Evolutionary conservation across 2,329 filamentous ascomycete species (phyloP).

Genomic region (Trichoderma lentiforme): DNA sequence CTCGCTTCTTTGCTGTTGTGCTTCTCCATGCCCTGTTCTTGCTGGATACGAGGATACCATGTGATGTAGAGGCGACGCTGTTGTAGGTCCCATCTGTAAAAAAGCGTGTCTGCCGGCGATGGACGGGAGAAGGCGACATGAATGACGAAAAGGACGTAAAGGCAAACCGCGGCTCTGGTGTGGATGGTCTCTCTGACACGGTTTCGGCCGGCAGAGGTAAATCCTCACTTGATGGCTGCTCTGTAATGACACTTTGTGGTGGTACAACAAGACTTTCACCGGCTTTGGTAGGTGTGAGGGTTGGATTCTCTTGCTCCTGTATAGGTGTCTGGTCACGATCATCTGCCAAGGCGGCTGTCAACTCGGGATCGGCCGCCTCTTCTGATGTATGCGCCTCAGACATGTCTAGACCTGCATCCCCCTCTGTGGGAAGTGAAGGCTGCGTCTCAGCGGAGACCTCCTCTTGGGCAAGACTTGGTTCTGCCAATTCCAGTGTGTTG

Average conservation of each 20-base stretch:
- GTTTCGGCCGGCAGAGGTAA: not conserved
- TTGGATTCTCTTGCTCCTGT: not conserved
- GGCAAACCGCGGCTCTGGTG: conserved; percentile 46
- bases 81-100: conserved; percentile 5
- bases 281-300: not conserved
- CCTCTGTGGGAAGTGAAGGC: not conserved
- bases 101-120: conserved; percentile 20
- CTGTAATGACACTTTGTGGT: not conserved
- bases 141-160: conserved; percentile 53
- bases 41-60: conserved; percentile 35
- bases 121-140: conserved; percentile 47
- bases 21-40: conserved; percentile 34
- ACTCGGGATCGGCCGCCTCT: not conserved
- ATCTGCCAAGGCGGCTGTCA: not conserved
- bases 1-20: conserved; percentile 29
- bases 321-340: not conserved
- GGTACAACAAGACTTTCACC: not conserved
- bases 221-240: not conserved
- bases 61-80: conserved; percentile 30
- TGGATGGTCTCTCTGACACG: conserved; percentile 29
- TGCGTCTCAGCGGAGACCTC: not conserved
- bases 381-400: not conserved
- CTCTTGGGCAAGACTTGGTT: not conserved
- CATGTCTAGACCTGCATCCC: not conserved
- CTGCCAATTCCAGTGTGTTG: not conserved